These are phyloP conservation scores for Lactifluus piperatus DNA, from an alignment of 768 basidiomycete species.

Conservation along the genomic window DNA sequence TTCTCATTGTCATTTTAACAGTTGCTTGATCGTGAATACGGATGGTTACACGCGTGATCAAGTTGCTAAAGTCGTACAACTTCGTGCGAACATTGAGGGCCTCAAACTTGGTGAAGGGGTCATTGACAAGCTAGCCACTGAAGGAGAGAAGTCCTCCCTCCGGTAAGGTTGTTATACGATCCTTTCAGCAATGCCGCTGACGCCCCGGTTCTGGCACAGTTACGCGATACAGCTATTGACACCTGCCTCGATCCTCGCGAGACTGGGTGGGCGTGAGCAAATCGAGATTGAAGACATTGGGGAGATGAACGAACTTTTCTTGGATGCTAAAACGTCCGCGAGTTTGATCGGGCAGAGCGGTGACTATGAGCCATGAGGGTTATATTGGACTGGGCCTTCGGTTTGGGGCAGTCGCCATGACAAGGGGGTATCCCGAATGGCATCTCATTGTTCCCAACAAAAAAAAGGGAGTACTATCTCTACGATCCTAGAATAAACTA, in stretches of 20 bases:
- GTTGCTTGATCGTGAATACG: constrained; percentile 94
- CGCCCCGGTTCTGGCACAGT: constrained; percentile 31
- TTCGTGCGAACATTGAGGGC: constrained; percentile 83
- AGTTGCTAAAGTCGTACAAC: constrained; percentile 76
- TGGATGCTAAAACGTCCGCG: constrained; percentile 77
- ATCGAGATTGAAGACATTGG: constrained; percentile 83
- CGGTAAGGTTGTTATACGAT: constrained; percentile 39
- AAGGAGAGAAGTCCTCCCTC: constrained; percentile 76
- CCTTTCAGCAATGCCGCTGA: neutral
- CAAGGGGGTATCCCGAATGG: too few species aligned
- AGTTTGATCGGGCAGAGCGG: constrained; percentile 11
- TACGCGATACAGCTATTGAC: constrained; percentile 89
- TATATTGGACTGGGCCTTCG: neutral
- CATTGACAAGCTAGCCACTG: constrained; percentile 68
- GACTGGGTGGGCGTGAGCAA: constrained; percentile 65
- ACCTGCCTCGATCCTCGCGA: constrained; percentile 82
- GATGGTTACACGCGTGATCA: constrained; percentile 75
- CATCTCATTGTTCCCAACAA: neutral
- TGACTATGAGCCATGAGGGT: neutral
- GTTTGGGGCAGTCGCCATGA: neutral
- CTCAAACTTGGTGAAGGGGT: constrained; percentile 68
- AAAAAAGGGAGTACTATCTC: neutral
- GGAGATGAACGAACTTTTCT: constrained; percentile 91
- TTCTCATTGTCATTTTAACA: constrained; percentile 24
- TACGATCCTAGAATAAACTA: neutral